phyloP scores from a whole-genome alignment of 1,284 basidiomycete genomes.

The Ustilago shanxiensis region DNA sequence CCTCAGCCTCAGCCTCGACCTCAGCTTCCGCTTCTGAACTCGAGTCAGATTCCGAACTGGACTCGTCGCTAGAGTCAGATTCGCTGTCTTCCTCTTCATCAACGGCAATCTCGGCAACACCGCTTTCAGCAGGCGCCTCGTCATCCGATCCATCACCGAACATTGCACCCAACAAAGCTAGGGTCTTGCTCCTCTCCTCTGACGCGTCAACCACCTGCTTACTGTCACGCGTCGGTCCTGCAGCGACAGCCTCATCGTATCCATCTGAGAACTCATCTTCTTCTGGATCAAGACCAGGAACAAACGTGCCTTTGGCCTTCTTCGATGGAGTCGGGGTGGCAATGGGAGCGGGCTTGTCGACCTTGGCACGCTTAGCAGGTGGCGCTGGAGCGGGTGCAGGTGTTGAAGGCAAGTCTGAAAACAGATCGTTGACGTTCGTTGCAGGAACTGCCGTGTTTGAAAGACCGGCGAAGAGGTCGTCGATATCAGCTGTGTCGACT shows the following conservation, averaged over 20 bases:
- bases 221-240: conserved; percentile 2
- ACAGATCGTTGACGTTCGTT: conserved; percentile 27
- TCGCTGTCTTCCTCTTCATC: not conserved
- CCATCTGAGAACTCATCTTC: conserved; percentile 65
- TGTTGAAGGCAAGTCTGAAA: conserved; percentile 28
- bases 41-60: conserved; percentile 20
- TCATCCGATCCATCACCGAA: conserved; percentile 74
- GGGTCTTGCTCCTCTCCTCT: conserved; percentile 41
- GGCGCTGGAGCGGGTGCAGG: conserved; percentile 1
- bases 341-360: not conserved
- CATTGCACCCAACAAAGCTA: conserved; percentile 69
- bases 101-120: not conserved
- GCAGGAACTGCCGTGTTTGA: not conserved
- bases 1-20: not conserved
- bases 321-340: conserved; percentile 10
- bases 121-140: conserved; percentile 56
- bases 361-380: conserved; percentile 13
- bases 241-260: conserved; percentile 56
- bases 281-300: conserved; percentile 46
- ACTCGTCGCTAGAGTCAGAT: conserved; percentile 10
- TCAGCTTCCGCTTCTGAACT: conserved; percentile 16
- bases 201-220: conserved; percentile 20
- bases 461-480: conserved; percentile 31
- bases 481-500: conserved; percentile 35
- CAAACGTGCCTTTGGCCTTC: conserved; percentile 26